Evolutionary conservation across 164 flowering plant species (phyloP), one percentile per base, ranked within the genome.

Genomic region (Liriodendron chinense): DNA sequence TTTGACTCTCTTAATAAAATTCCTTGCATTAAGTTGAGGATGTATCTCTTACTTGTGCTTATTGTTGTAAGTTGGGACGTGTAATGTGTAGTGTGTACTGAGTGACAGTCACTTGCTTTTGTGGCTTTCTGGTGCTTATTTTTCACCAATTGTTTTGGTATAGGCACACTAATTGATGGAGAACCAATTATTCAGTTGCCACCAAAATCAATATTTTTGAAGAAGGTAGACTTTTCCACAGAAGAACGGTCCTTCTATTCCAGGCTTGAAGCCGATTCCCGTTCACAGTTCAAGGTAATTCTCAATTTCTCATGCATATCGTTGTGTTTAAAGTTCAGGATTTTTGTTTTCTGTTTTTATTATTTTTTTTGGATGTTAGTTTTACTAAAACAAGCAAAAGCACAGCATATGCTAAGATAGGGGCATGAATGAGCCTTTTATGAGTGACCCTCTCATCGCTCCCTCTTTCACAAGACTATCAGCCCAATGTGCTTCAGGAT

Each of bases 191-290:
- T 96, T 53, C 84, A 79, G 12, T 80, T 96, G 74, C 99, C 99
- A 13, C 96, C 98, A 69, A 96, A 94, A 82, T 73, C 82, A 64
- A 70, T 92, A 73, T 9, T 34, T 67, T 80, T 94, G 86, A 79
- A 56, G 50, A 90, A 83, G 83, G 96, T 93, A 74, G 93, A 90
- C 53, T 94, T 94, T 83, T 88, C 99, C 66, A 3, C 57, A 7
- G 96, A 93, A 81, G 98, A 96, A 82, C 88, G 98, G 13, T 80
- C 79, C 43, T 96, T 94, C 83, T 96, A 96, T 81, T 77, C 86
- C 48, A 83, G 83, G 79, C 88, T 96, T 9, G 99, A 94, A 84
- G 85, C 94, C 47, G 97, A 92, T 57, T 90, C 98, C 34, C 92
- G 93, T 48, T 78, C 85, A 69, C 92, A 89, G 77, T 96, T 96